Percentiles rank a stretch among this genome's conserved stretches.
These are phyloP conservation scores for Auriculariales sp. DNA, from an alignment of 768 basidiomycete genomes.

Conservation along the genomic window DNA sequence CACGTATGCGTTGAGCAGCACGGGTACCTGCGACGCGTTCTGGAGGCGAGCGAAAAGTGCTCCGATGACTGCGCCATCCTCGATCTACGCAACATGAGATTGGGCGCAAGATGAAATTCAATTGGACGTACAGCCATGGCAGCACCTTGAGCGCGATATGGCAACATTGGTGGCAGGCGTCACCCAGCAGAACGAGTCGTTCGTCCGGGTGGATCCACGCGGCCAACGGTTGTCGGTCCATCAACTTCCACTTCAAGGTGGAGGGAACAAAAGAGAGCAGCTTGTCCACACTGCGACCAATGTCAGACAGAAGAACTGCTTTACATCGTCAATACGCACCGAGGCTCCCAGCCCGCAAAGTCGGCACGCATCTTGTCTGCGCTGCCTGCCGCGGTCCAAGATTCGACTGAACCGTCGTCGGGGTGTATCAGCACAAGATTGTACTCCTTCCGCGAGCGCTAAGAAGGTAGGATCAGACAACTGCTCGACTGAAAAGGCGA, in stretches of 20 bases:
- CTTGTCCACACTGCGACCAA: constrained; percentile 21
- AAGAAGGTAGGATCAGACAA: constrained; percentile 9
- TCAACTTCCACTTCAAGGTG: constrained; percentile 31
- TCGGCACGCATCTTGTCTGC: constrained; percentile 31
- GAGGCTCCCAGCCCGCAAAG: constrained; percentile 34
- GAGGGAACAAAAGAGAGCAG: constrained; percentile 29
- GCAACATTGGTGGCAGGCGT: constrained; percentile 38
- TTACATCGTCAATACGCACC: constrained; percentile 8
- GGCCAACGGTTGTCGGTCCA: constrained; percentile 31
- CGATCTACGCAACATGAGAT: constrained; percentile 15
- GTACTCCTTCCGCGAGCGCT: constrained; percentile 16
- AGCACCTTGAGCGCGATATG: constrained; percentile 40
- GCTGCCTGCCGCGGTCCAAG: constrained; percentile 29
- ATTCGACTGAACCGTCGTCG: constrained; percentile 24
- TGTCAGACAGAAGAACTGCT: neutral
- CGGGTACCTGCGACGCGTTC: constrained; percentile 23
- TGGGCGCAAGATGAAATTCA: neutral
- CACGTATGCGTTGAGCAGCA: constrained; percentile 38
- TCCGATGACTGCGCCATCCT: constrained; percentile 31
- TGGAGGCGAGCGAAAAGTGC: constrained; percentile 35
- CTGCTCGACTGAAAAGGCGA: constrained; percentile 3
- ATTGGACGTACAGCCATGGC: constrained; percentile 23
- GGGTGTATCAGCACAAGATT: constrained; percentile 32
- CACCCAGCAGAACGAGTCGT: constrained; percentile 33
- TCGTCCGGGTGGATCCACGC: constrained; percentile 34